Evolutionary conservation across 2,329 filamentous ascomycete species (phyloP).

Genomic region (Fusarium sp.): DNA sequence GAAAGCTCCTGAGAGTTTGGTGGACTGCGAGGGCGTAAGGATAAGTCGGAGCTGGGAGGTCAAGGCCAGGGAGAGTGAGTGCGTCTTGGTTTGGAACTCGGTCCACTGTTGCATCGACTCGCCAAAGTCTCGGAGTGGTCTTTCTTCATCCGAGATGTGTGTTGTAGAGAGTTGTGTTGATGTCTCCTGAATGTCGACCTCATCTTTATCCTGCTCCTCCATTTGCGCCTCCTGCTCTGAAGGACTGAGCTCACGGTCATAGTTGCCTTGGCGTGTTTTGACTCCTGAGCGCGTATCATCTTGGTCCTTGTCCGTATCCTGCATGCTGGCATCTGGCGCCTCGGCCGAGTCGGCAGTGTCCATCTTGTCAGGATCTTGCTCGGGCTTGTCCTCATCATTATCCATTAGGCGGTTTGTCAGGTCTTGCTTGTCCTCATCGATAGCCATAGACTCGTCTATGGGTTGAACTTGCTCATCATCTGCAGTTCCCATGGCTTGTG

Average conservation of each 20-base stretch:
- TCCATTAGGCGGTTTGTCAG: conserved; percentile 63
- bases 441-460: conserved; percentile 89
- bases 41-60: conserved; percentile 97
- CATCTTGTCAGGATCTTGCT: conserved; percentile 61
- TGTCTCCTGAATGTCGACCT: conserved; percentile 64
- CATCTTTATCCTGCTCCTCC: conserved; percentile 64
- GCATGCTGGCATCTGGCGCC: conserved; percentile 57
- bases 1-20: conserved; percentile 96
- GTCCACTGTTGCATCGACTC: conserved; percentile 83
- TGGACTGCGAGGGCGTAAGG: conserved; percentile 91
- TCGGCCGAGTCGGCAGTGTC: conserved; percentile 56
- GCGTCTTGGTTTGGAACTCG: conserved; percentile 85
- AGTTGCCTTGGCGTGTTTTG: conserved; percentile 70
- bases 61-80: conserved; percentile 86
- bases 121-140: conserved; percentile 62
- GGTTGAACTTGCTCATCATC: conserved; percentile 88
- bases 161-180: conserved; percentile 78
- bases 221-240: conserved; percentile 59
- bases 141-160: conserved; percentile 69
- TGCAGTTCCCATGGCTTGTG: conserved; percentile 90
- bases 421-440: conserved; percentile 77
- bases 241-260: conserved; percentile 64
- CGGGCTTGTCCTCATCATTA: conserved; percentile 65
- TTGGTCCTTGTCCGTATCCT: conserved; percentile 59
- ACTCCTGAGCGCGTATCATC: conserved; percentile 72